phyloP scores from a whole-genome alignment of 441 rosid genomes.

The Brassica balearica region DNA sequence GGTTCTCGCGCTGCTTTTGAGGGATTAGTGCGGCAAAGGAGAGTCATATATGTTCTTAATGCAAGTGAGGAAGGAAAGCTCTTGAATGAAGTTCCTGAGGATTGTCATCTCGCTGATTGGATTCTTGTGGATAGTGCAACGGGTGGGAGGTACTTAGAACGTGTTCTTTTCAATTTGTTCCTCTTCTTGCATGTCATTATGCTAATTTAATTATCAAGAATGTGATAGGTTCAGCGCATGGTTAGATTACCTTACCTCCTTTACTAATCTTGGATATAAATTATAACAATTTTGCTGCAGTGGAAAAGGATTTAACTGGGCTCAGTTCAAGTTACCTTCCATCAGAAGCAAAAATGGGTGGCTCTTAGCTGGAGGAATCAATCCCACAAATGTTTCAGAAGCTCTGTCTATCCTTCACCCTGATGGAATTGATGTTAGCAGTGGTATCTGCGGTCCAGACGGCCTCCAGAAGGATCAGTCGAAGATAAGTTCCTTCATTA shows the following conservation, averaged over 20 bases:
- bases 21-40: slow-evolving; percentile 51
- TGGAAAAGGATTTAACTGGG: slow-evolving; percentile 87
- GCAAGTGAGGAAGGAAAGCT: slow-evolving; percentile 74
- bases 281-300: slow-evolving; percentile 46
- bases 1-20: slow-evolving; percentile 67
- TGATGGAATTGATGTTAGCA: slow-evolving; percentile 81
- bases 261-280: neutral
- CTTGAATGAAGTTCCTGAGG: slow-evolving; percentile 67
- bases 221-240: slow-evolving; percentile 10
- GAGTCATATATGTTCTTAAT: slow-evolving; percentile 75
- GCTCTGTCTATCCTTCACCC: slow-evolving; percentile 73
- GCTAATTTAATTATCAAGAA: slow-evolving; percentile 7
- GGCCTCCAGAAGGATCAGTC: slow-evolving; percentile 72
- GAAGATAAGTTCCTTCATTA: slow-evolving; percentile 66
- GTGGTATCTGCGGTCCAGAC: slow-evolving; percentile 78
- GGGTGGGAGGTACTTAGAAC: slow-evolving; percentile 71
- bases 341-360: slow-evolving; percentile 78
- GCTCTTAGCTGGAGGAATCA: slow-evolving; percentile 92
- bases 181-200: slow-evolving; percentile 16
- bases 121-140: slow-evolving; percentile 84
- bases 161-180: neutral
- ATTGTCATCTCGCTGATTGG: slow-evolving; percentile 75
- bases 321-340: slow-evolving; percentile 66
- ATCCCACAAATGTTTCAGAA: slow-evolving; percentile 66
- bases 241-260: slow-evolving; percentile 17